Percentiles rank a stretch among this genome's conserved stretches.
Evolutionary conservation across 2,329 filamentous ascomycete species (phyloP).

Genomic region (Epichloe glyceriae): DNA sequence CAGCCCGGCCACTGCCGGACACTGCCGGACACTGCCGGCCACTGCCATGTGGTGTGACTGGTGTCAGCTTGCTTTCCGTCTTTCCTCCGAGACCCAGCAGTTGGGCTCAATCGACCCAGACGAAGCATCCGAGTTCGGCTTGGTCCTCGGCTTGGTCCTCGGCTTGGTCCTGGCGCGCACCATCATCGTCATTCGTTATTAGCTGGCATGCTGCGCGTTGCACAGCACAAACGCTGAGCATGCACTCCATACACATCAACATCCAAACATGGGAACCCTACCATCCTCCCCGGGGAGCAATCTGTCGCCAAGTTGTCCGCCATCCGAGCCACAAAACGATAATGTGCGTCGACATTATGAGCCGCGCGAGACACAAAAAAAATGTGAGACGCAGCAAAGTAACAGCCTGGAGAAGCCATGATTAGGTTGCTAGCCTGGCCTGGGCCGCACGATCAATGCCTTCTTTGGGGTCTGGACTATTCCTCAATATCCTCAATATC

Average conservation of each 20-base stretch:
- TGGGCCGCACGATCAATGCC: no score
- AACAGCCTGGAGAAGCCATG: no score
- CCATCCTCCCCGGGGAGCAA: neutral
- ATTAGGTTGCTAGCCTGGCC: no score
- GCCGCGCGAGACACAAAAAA: no score
- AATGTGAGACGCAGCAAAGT: no score
- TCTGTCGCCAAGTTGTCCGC: neutral
- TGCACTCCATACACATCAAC: neutral
- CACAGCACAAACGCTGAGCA: neutral
- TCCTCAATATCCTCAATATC: no score
- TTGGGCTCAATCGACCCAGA: neutral
- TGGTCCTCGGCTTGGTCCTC: no score
- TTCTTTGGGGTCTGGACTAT: no score
- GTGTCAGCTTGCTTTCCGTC: neutral
- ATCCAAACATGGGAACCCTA: neutral
- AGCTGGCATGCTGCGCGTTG: neutral
- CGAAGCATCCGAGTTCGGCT: slow-evolving; percentile 3
- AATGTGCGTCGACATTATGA: no score
- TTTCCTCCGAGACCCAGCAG: neutral
- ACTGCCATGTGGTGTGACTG: neutral
- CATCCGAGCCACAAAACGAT: neutral
- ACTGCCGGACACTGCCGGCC: no score
- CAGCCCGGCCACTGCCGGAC: no score
- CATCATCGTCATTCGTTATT: neutral
- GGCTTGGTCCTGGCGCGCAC: neutral